A percentile compares a stretch with the other conserved stretches of the same genome.
Evolutionary conservation across 2,329 filamentous ascomycete species (phyloP).

Genomic region (Colletotrichum lindemuthianum): DNA sequence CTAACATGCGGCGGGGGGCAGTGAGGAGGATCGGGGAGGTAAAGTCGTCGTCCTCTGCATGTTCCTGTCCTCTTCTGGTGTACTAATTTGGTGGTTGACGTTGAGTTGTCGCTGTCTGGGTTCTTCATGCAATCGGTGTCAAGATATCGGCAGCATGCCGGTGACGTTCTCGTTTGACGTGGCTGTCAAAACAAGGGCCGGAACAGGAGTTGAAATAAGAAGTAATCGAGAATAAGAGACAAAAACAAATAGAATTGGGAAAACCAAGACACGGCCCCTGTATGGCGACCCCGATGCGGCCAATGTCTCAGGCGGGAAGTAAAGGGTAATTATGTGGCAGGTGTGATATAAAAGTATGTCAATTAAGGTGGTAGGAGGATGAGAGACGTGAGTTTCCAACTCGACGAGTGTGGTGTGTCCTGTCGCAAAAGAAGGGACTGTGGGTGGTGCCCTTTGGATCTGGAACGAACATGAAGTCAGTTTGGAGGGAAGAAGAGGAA

Average conservation of each 20-base stretch:
- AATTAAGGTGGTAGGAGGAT: not conserved
- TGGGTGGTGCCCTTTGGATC: too few species aligned
- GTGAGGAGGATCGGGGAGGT: conserved; percentile 1
- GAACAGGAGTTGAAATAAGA: conserved; percentile 8
- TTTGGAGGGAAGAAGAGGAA: too few species aligned
- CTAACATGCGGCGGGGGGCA: not conserved
- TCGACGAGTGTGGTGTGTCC: too few species aligned
- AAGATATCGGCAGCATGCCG: conserved; percentile 9
- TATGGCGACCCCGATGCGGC: conserved; percentile 17
- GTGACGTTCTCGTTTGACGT: conserved; percentile 13
- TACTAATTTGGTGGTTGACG: too few species aligned
- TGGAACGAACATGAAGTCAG: too few species aligned
- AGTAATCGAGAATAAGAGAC: not conserved
- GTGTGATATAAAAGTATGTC: not conserved
- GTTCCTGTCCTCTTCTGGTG: not conserved
- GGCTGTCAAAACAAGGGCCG: not conserved
- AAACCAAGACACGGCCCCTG: not conserved
- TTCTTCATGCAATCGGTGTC: too few species aligned
- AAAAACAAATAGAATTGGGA: not conserved
- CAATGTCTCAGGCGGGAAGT: conserved; percentile 31
- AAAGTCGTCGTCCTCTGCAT: conserved; percentile 12
- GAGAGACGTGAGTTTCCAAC: not conserved
- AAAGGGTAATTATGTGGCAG: conserved; percentile 11
- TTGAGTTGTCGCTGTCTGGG: too few species aligned
- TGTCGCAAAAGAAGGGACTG: too few species aligned